Percentiles rank a stretch among this genome's conserved stretches.
Evolutionary conservation across 768 basidiomycete species (phyloP).

Genomic region (Podaxis rugospora): DNA sequence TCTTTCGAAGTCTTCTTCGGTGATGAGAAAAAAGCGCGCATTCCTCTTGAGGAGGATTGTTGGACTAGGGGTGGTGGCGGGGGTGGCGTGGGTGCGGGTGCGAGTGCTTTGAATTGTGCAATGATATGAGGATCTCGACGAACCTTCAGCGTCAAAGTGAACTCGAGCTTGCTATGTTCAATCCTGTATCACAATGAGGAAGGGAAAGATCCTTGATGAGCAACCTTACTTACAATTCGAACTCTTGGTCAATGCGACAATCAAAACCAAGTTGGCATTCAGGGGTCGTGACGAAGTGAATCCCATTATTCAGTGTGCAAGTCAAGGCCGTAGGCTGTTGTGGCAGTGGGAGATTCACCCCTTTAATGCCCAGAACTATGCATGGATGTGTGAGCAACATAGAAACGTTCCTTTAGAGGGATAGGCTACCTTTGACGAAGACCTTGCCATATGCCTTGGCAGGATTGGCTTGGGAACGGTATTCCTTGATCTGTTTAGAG

Average conservation of each 20-base stretch:
- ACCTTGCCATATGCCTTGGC: conserved; percentile 89
- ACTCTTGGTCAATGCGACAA: conserved; percentile 78
- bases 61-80: conserved; percentile 31
- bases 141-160: conserved; percentile 86
- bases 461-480: conserved; percentile 67
- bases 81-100: conserved; percentile 26
- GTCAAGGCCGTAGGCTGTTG: conserved; percentile 68
- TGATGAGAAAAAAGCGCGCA: conserved; percentile 75
- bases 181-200: conserved; percentile 43
- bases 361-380: conserved; percentile 72
- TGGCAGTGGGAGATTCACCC: conserved; percentile 75
- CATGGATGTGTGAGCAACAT: background rate
- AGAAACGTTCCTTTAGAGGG: background rate
- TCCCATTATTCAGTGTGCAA: conserved; percentile 93
- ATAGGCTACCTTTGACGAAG: conserved; percentile 77
- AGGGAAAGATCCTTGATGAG: background rate
- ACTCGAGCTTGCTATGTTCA: conserved; percentile 92
- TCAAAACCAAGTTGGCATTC: conserved; percentile 58
- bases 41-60: conserved; percentile 56
- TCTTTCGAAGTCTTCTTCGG: conserved; percentile 62
- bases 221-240: conserved; percentile 67
- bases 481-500: conserved; percentile 83
- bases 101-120: conserved; percentile 67
- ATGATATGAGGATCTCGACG: conserved; percentile 83
- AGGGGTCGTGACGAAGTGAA: conserved; percentile 91